These are phyloP conservation scores for Asterionellopsis glacialis DNA, from an alignment of 108 stramenopile genomes.

Conservation along the genomic window DNA sequence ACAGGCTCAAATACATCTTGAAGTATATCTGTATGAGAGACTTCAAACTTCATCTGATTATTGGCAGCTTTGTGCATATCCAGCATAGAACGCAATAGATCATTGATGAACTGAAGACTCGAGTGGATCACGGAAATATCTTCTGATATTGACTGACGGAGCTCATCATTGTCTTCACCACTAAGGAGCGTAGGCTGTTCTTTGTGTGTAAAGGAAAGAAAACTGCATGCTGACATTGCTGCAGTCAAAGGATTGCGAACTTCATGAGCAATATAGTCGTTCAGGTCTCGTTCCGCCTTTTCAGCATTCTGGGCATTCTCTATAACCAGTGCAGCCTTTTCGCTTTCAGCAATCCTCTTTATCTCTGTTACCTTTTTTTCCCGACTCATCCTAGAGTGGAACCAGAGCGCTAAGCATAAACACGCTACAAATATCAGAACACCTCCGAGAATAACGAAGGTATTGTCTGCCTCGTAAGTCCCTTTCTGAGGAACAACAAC, in stretches of 20 bases:
- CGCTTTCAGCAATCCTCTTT: slow-evolving; percentile 17
- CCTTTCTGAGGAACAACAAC: slow-evolving; percentile 17
- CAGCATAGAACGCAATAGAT: slow-evolving; percentile 36
- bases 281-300: slow-evolving; percentile 30
- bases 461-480: neutral
- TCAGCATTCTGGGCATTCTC: slow-evolving; percentile 36
- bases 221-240: slow-evolving; percentile 9
- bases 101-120: slow-evolving; percentile 46
- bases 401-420: neutral
- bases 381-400: too few species aligned
- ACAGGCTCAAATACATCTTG: slow-evolving; percentile 42
- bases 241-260: slow-evolving; percentile 24
- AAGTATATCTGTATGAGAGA: slow-evolving; percentile 29
- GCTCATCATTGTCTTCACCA: neutral
- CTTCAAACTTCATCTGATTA: slow-evolving; percentile 27
- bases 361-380: slow-evolving; percentile 1
- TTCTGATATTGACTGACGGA: slow-evolving; percentile 14
- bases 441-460: slow-evolving; percentile 11
- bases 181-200: neutral
- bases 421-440: slow-evolving; percentile 23
- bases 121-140: slow-evolving; percentile 39
- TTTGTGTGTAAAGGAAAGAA: slow-evolving; percentile 1
- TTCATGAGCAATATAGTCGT: slow-evolving; percentile 36
- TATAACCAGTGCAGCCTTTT: slow-evolving; percentile 38
- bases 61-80: slow-evolving; percentile 39